phyloP scores from a whole-genome alignment of 2,329 filamentous ascomycete species.

The Balansia obtecta region DNA sequence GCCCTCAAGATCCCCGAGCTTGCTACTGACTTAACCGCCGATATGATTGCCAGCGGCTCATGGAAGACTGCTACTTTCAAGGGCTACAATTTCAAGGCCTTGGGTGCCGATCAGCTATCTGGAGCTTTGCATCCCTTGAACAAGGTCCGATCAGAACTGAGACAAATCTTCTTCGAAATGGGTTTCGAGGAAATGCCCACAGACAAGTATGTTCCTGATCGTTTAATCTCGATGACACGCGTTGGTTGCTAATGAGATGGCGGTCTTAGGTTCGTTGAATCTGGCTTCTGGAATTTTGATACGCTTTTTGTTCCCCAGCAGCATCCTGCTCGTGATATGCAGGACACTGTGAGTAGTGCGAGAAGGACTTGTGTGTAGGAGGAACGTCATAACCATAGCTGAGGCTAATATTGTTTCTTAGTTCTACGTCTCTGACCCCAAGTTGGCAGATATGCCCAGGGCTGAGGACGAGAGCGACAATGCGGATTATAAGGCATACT shows the following conservation, averaged over 20 bases:
- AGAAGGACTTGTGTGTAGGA: neutral
- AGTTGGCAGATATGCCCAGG: conserved; percentile 53
- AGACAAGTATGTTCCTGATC: conserved; percentile 35
- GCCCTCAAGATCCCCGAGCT: conserved; percentile 81
- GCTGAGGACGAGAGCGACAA: conserved; percentile 32
- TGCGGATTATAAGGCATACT: conserved; percentile 73
- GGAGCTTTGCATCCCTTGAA: conserved; percentile 62
- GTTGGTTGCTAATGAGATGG: neutral
- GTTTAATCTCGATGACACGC: too few species aligned
- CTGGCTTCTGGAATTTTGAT: conserved; percentile 97
- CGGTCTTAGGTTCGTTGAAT: conserved; percentile 58
- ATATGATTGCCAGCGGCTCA: conserved; percentile 76
- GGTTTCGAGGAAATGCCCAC: conserved; percentile 98
- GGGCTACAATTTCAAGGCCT: conserved; percentile 62
- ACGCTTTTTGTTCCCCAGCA: conserved; percentile 90
- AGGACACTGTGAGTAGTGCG: conserved; percentile 52
- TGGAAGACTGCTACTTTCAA: conserved; percentile 94
- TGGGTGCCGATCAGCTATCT: conserved; percentile 48
- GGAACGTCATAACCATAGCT: neutral
- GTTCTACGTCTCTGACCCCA: conserved; percentile 92
- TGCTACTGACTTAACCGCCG: conserved; percentile 86
- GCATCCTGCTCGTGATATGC: conserved; percentile 90
- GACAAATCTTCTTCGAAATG: conserved; percentile 98
- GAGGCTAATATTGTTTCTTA: neutral
- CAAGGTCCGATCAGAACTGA: conserved; percentile 92